phyloP scores from a whole-genome alignment of 345 rosid genomes.

The Gossypium anomalum region DNA sequence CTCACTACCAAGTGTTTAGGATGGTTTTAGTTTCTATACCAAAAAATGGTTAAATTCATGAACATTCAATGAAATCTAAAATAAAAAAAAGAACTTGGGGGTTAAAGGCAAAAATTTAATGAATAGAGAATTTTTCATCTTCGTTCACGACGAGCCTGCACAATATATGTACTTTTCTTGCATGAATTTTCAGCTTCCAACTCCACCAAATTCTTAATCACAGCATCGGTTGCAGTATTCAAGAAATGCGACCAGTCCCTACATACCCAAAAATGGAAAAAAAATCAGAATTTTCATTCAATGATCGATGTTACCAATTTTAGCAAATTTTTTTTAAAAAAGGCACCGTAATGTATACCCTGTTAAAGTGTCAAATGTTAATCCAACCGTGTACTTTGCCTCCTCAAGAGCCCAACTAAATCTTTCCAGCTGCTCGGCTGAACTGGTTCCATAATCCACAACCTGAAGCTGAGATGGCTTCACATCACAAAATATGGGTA shows the following conservation, averaged over 20 bases:
- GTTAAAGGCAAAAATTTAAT: not conserved
- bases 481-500: constrained; percentile 79
- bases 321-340: too few species aligned
- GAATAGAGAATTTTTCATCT: not conserved
- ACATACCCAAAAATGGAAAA: not conserved
- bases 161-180: constrained; percentile 17
- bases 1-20: not conserved
- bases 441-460: constrained; percentile 30
- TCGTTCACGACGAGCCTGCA: constrained; percentile 13
- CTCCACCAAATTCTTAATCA: constrained; percentile 53
- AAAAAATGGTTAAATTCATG: not conserved
- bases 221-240: constrained; percentile 59
- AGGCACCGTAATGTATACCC: constrained; percentile 43
- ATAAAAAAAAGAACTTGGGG: not conserved
- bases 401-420: constrained; percentile 56
- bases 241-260: constrained; percentile 91
- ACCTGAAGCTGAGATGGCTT: constrained; percentile 72
- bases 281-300: not conserved
- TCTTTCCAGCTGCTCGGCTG: constrained; percentile 34
- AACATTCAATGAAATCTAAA: not conserved
- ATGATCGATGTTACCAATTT: too few species aligned
- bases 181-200: constrained; percentile 35
- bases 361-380: constrained; percentile 60
- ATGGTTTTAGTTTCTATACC: not conserved
- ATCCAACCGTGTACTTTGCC: constrained; percentile 77